These are phyloP conservation scores for Raphanus raphanistrum DNA, from an alignment of 345 rosid genomes.

Conservation along the genomic window DNA sequence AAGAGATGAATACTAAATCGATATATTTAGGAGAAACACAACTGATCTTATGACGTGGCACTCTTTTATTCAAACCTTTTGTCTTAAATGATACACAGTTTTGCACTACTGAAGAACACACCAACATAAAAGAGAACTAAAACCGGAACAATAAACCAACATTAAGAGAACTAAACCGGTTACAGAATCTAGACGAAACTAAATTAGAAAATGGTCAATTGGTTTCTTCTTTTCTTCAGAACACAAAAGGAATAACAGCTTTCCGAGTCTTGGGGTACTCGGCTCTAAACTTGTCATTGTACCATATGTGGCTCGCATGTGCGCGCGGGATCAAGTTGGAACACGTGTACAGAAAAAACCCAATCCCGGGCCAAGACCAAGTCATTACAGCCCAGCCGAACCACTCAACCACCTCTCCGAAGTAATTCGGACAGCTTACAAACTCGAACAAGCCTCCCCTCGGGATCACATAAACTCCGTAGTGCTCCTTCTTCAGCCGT, in stretches of 20 bases:
- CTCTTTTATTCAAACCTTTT: neutral
- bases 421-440: slow-evolving; percentile 89
- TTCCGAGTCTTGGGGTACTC: slow-evolving; percentile 69
- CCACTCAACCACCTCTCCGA: slow-evolving; percentile 88
- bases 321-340: slow-evolving; percentile 84
- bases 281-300: slow-evolving; percentile 68
- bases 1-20: no score
- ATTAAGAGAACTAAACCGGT: neutral
- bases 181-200: neutral
- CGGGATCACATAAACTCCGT: slow-evolving; percentile 73
- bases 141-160: neutral
- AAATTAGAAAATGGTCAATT: no score
- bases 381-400: slow-evolving; percentile 86
- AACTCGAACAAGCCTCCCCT: slow-evolving; percentile 78
- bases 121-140: neutral
- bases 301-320: slow-evolving; percentile 65
- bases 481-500: slow-evolving; percentile 58
- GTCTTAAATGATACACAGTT: slow-evolving; percentile 6
- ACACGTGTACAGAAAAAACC: slow-evolving; percentile 71
- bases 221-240: slow-evolving; percentile 15
- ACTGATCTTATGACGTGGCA: neutral
- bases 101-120: neutral
- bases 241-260: slow-evolving; percentile 74
- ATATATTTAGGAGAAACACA: no score
- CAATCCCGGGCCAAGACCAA: slow-evolving; percentile 83